These are phyloP conservation scores for Polymyxa betae DNA, from an alignment of 208 protist genomes.

Conservation along the genomic window DNA sequence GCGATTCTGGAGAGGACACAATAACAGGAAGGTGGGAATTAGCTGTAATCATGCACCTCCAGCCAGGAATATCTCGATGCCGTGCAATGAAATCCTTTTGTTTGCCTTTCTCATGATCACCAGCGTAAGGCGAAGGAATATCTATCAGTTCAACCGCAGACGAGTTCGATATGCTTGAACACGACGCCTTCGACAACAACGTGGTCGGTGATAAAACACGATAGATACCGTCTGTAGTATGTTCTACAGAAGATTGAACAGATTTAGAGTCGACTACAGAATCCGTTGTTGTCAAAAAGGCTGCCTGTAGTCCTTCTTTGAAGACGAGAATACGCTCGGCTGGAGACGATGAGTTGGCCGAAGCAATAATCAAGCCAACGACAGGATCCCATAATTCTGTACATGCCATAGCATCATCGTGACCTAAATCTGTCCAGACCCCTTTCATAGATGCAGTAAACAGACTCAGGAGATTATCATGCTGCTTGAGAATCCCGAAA, in stretches of 20 bases:
- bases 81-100: background rate
- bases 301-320: background rate
- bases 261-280: background rate
- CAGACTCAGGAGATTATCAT: background rate
- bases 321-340: background rate
- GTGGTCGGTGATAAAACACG: background rate
- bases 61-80: background rate
- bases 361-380: background rate
- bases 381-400: background rate
- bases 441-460: background rate
- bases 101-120: background rate
- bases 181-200: background rate
- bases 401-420: slow-evolving; percentile 16
- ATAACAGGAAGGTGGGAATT: background rate
- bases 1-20: background rate
- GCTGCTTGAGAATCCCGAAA: background rate
- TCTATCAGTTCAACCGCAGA: background rate
- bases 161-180: background rate
- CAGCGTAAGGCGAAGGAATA: background rate
- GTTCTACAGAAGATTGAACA: background rate
- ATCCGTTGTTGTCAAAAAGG: background rate
- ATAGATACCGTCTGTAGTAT: background rate
- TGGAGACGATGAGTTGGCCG: background rate
- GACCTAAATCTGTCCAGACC: background rate
- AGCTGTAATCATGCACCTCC: background rate